Evolutionary conservation across 768 basidiomycete species (phyloP), one percentile per base, ranked within the genome.

Genomic region (Boletus edulis): DNA sequence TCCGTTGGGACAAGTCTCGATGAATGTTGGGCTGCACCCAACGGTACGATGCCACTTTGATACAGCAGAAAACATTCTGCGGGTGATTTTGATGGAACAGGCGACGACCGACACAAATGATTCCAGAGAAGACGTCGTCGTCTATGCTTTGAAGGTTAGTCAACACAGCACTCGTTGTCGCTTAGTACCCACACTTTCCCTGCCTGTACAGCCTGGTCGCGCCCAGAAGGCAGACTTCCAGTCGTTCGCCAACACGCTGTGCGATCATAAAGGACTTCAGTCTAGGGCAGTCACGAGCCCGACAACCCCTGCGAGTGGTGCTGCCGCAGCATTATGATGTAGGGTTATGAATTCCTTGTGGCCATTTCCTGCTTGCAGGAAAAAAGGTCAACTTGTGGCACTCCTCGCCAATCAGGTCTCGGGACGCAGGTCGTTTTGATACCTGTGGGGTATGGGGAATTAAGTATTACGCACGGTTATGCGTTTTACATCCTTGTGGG

Each of bases 1-100:
- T 58, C 86, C 85, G 0, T 68, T 88, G 29, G 82, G 83, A 76
- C 82, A 87, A 62, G 82, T 87, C 1, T 81, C 85, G 1, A 83
- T 87, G 83, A 87, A 86, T 62, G 72, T 85, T 41, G 78, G 79
- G 22, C 64, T 89, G 48, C 73, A 73, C 42, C 73, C 82, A 9
- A 68, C 80, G 10, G 75, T 87, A 41, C 79, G 83, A 41, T 86
- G 83, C 57, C 75, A 80, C 20, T 85, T 77, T 64, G 81, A 85
- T 54, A 70, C 73, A 18, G 76, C 78, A 37, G 85, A 86, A 54
- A 76, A 75, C 47, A 75, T 80, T 10, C 67, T 87, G 35, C 81
- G 84, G 20, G 65, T 87, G 7, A 73, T 82, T 27, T 63, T 82
- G 49, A 82, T 81, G 60, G 84, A 86, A 65, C 66, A 72, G 9